Conservation (phyloP, 1,139 yeast species). For the Saccharomycopsis phalli region DNA sequence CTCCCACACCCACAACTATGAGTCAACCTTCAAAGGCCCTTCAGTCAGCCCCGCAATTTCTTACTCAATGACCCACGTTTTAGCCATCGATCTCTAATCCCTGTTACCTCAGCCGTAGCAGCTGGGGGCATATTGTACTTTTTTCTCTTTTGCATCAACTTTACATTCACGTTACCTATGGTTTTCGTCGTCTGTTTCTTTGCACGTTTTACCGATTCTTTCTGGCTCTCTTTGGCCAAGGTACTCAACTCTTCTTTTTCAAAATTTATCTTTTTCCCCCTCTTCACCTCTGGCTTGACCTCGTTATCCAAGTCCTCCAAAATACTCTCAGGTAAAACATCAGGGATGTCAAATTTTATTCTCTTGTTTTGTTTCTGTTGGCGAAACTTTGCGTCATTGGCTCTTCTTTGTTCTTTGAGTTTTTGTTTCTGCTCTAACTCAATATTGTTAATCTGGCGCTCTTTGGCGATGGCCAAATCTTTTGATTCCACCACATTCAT, state of each 20-base stretch:
- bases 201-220: conserved; percentile 4
- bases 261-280: conserved; percentile 6
- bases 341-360: conserved; percentile 12
- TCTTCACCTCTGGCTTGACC: not conserved
- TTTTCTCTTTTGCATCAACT: conserved; percentile 7
- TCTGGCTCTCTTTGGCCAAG: conserved; percentile 6
- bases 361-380: conserved; percentile 13
- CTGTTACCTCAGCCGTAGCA: conserved; percentile 4
- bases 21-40: too few relatives aligned
- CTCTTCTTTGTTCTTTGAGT: conserved; percentile 10
- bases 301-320: conserved; percentile 8
- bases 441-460: not conserved
- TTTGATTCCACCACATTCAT: conserved; percentile 8
- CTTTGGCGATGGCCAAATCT: not conserved
- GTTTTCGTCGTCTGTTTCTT: conserved; percentile 8
- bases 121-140: conserved; percentile 11
- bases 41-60: not conserved
- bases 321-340: conserved; percentile 15
- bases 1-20: too few relatives aligned
- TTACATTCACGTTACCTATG: conserved; percentile 16
- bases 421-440: conserved; percentile 4
- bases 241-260: conserved; percentile 7
- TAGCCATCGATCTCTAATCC: conserved; percentile 13
- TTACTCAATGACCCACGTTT: conserved; percentile 12
- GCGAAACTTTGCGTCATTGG: conserved; percentile 9